Evolutionary conservation across 2,329 filamentous ascomycete species (phyloP).

Genomic region (Clonostachys chloroleuca): DNA sequence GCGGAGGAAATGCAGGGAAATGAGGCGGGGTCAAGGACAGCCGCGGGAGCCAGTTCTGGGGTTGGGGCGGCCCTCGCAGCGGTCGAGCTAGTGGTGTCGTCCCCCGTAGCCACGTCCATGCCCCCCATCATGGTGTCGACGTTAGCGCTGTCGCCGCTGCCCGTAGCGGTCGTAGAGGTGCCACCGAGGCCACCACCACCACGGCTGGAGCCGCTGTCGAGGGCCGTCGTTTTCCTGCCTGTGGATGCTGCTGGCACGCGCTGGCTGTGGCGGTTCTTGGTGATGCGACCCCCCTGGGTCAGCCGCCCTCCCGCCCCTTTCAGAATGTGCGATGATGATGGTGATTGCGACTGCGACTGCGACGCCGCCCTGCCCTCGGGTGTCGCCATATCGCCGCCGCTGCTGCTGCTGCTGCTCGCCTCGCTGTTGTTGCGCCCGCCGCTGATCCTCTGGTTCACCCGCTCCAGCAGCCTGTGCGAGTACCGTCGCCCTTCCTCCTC

Average conservation of each 20-base stretch:
- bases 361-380: constrained; percentile 4
- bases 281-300: constrained; percentile 16
- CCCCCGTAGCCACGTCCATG: not conserved
- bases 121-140: not conserved
- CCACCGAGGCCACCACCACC: not conserved
- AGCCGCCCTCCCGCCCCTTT: constrained; percentile 1
- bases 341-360: not conserved
- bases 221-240: not conserved
- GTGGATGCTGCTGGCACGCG: not conserved
- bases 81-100: not conserved
- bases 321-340: not conserved
- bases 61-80: constrained; percentile 1
- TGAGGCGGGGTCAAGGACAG: not conserved
- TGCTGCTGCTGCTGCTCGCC: not conserved
- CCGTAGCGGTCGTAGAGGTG: not conserved
- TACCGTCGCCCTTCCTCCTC: not conserved
- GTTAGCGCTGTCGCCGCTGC: constrained; percentile 1
- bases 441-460: constrained; percentile 8
- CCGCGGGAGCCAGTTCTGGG: not conserved
- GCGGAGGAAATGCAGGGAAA: not conserved
- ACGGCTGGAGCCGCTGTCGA: not conserved
- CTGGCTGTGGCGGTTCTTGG: constrained; percentile 13
- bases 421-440: constrained; percentile 6
- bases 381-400: constrained; percentile 6
- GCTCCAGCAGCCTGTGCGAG: not conserved